Conservation (phyloP, 2,329 filamentous ascomycete genomes). For the Colletotrichum zoysiae region DNA sequence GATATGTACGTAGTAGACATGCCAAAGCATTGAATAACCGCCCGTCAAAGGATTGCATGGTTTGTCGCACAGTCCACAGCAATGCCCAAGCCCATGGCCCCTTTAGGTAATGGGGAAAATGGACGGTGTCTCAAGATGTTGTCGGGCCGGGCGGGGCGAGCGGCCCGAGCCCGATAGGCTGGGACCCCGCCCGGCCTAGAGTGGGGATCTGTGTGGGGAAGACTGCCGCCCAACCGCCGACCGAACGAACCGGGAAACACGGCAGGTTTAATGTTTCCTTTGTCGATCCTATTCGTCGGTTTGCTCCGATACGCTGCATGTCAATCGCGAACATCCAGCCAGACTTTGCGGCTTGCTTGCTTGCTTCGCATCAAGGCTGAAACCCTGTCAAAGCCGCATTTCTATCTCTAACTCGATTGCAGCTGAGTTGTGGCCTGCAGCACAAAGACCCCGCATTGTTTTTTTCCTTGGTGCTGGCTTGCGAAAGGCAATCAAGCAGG, state of each 20-base stretch:
- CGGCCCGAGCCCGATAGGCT: conserved; percentile 38
- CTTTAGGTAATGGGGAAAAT: neutral
- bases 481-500: neutral
- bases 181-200: conserved; percentile 28
- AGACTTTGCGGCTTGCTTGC: neutral
- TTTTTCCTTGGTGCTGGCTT: neutral
- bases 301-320: conserved; percentile 1
- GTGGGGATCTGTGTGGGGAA: conserved; percentile 9
- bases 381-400: conserved; percentile 20
- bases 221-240: conserved; percentile 28
- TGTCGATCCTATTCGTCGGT: neutral
- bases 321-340: neutral
- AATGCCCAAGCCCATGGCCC: conserved; percentile 14
- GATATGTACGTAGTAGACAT: neutral
- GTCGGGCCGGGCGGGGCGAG: conserved; percentile 39
- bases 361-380: neutral
- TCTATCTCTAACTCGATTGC: neutral
- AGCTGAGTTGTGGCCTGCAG: neutral
- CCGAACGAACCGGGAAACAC: conserved; percentile 8
- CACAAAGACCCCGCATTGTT: neutral
- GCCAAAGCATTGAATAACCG: conserved; percentile 19
- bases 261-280: neutral
- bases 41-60: conserved; percentile 4
- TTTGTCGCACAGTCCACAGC: conserved; percentile 11
- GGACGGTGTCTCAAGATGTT: conserved; percentile 37